Base-by-base conservation (phyloP, 78 protist species). In the Dictyostelium brefeldianum region DNA sequence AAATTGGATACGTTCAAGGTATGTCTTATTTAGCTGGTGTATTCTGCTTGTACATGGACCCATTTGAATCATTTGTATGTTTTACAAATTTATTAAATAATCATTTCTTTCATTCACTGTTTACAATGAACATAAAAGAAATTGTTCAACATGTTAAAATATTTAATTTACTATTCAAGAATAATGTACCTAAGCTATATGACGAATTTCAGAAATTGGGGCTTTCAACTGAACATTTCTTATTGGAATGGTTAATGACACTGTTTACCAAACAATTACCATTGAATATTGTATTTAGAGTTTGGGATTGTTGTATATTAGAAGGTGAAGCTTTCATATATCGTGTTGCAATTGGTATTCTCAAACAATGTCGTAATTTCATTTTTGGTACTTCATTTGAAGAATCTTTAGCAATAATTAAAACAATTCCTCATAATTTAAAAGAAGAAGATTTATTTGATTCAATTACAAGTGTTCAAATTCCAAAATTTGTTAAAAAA, bases 1-100 rank as follows among this genome's bases (percentile, higher is more conserved):
- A 96, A 4, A 47, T 96, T 12, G 98, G 97, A 4, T 96, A 96
- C 46, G 97, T 96, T 43, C 98, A 96, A 53, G 98, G 98, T 17
- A 96, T 96, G 98, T 79, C 91, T 41, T 95, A 82, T 78, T 83
- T 95, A 27, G 91, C 83, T 54, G 94, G 69, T 17, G n/a, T 95
- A 25, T 50, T 95, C 17, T 80, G 74, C 17, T 70, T 90, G 25
- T 43, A 50, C n/a, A 25, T 73, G 89, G 80, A 95, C 46, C 51
- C 20, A 29, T 90, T 57, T 64, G 89, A 80, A 11, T 53, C 94
- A 27, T 95, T 89, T 12, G 80, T 78, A 14, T 73, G 57, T 6
- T 84, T 95, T 71, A 18, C 83, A 67, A 95, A 95, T 47, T 18
- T 95, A 27, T 65, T 95, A 6, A 89, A 90, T 82, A 48, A 41